Percentiles rank a stretch among this genome's conserved stretches.
These are phyloP conservation scores for Penicillium waksmanii DNA, from an alignment of 495 filamentous ascomycete genomes.

Conservation along the genomic window DNA sequence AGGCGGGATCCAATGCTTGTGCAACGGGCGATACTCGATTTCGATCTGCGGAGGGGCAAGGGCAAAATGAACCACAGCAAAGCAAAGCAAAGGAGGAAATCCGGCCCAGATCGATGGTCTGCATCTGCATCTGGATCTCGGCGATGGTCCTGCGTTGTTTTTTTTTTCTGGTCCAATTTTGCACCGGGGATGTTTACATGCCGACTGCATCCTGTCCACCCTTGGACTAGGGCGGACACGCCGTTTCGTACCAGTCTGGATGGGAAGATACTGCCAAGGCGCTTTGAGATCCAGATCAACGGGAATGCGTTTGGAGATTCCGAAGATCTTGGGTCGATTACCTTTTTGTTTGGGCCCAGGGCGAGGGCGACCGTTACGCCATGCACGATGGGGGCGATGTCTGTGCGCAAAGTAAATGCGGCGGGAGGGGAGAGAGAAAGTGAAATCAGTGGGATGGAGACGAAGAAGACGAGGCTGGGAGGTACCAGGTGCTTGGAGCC, in stretches of 20 bases:
- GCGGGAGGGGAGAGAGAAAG: background rate
- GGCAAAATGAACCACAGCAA: background rate
- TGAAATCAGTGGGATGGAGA: background rate
- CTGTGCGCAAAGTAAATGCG: conserved; percentile 21
- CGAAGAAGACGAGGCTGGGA: conserved; percentile 10
- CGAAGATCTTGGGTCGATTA: conserved; percentile 29
- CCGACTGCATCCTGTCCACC: conserved; percentile 15
- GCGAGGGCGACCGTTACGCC: conserved; percentile 26
- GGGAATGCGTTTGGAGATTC: conserved; percentile 17
- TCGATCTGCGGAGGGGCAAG: background rate
- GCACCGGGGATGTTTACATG: conserved; percentile 11
- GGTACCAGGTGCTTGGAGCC: conserved; percentile 16
- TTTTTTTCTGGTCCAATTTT: conserved; percentile 1
- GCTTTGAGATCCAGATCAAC: conserved; percentile 19
- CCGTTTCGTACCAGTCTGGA: background rate
- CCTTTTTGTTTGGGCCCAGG: conserved; percentile 21
- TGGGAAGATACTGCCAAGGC: conserved; percentile 1
- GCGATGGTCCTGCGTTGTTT: background rate
- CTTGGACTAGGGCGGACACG: background rate
- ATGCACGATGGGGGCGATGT: conserved; percentile 26
- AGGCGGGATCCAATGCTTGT: background rate
- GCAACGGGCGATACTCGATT: conserved; percentile 4
- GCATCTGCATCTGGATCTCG: background rate
- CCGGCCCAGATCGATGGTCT: background rate
- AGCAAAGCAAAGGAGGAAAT: background rate